Percentiles rank a stretch among this genome's conserved stretches.
phyloP scores from a whole-genome alignment of 2,329 filamentous ascomycete species.

The Ceratocystis ficicola region DNA sequence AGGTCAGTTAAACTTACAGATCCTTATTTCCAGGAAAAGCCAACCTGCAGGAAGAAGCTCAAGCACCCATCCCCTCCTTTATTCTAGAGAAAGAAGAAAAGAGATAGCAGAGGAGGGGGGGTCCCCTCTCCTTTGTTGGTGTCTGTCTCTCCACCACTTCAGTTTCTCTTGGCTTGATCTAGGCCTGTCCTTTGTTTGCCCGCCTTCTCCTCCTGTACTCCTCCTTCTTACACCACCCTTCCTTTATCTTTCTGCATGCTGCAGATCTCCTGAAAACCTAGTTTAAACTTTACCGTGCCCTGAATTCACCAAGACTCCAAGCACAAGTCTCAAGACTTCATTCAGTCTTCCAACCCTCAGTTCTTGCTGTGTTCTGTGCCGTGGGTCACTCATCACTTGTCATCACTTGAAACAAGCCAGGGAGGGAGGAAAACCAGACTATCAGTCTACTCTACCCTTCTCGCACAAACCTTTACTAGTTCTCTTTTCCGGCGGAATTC shows the following conservation, averaged over 20 bases:
- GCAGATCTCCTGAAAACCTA: not conserved
- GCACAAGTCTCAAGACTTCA: not conserved
- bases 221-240: not conserved
- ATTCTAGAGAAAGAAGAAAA: too few relatives aligned
- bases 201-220: not conserved
- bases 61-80: not conserved
- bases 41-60: not conserved
- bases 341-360: not conserved
- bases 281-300: not conserved
- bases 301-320: not conserved
- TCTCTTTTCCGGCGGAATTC: not conserved
- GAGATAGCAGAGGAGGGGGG: too few relatives aligned
- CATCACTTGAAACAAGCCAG: constrained; percentile 10
- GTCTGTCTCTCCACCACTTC: not conserved
- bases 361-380: not conserved
- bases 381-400: not conserved
- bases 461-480: not conserved
- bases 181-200: not conserved
- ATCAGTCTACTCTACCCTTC: not conserved
- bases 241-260: not conserved
- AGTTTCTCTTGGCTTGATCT: not conserved
- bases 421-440: not conserved
- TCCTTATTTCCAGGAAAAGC: not conserved
- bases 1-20: constrained; percentile 12
- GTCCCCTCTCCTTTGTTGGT: not conserved